Evolutionary conservation across 495 filamentous ascomycete genomes (phyloP), one percentile per base, ranked within the genome.

Genomic region (Penicillium egyptiacum): DNA sequence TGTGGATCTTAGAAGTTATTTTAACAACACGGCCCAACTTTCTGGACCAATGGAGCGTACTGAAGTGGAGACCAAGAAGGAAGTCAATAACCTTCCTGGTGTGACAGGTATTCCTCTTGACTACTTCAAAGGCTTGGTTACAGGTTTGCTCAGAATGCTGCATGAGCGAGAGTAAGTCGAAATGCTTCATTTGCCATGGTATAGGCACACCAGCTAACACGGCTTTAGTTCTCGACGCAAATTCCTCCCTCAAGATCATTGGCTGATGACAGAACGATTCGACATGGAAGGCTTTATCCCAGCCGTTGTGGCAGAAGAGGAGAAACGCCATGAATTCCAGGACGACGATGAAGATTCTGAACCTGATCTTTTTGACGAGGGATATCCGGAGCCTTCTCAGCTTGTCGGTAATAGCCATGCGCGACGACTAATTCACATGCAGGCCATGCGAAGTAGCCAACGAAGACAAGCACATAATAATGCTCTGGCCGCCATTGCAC

Each of bases 211-310:
- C 20, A n/a, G 17, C 30, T 57, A 54, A 51, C 19, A 41, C 39
- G 14, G 5, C 14, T 52, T 17, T 55, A 84, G 81, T 73, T 99
- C 94, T 17, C 79, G 94, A 42, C 82, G 92, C 17, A 86, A 82
- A 30, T 98, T 98, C 62, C 75, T 97, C 28, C 87, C 90, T 2
- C 70, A 80, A 30, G 82, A 85, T 26, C 92, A 96, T 62, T 99
- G 95, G 94, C 76, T 99, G 35, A 97, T 98, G 94, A 95, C 88
- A 1, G 84, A 84, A 28, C 86, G 86, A 17, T 91, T 98, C 60
- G 88, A 96, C 63, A 96, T 97, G 90, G 86, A 90, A 41, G 84
- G 87, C 0, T 97, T 99, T 60, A 92, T 96, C 47, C 75, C 84
- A 16, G 83, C 88, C 6, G 95, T 98, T 3, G 90, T 98, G 5